These are phyloP conservation scores for Syzygium aromaticum DNA, from an alignment of 345 rosid genomes.

Conservation along the genomic window DNA sequence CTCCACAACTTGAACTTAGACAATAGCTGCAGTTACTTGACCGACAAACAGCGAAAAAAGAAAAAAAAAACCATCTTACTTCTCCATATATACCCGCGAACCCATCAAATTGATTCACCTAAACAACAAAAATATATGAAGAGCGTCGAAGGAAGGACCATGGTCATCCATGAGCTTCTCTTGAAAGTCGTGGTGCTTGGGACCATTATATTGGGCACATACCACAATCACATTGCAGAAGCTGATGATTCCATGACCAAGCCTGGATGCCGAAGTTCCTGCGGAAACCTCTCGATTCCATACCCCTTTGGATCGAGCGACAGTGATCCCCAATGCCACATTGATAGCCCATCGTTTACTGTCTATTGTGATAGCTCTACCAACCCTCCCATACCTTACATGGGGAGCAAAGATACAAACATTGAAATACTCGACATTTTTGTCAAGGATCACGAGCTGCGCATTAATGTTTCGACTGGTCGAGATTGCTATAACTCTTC, in stretches of 20 bases:
- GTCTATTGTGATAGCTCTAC: background rate
- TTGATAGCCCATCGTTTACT: accelerated
- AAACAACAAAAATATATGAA: background rate
- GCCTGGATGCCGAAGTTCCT: background rate
- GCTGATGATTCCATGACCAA: background rate
- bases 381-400: background rate
- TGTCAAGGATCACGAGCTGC: background rate
- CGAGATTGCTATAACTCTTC: background rate
- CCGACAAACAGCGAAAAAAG: too few species aligned
- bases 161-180: too few species aligned
- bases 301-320: background rate
- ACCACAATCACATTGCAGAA: background rate
- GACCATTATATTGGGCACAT: background rate
- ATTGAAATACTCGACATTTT: background rate
- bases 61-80: background rate
- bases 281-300: background rate
- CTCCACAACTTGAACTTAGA: too few species aligned
- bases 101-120: background rate
- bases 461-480: background rate
- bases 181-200: background rate
- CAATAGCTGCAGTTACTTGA: background rate
- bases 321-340: background rate
- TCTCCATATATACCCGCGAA: background rate
- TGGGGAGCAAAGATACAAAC: accelerated
- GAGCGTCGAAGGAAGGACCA: too few species aligned